Base-by-base conservation (phyloP, 345 rosid species). In the Adansonia digitata region DNA sequence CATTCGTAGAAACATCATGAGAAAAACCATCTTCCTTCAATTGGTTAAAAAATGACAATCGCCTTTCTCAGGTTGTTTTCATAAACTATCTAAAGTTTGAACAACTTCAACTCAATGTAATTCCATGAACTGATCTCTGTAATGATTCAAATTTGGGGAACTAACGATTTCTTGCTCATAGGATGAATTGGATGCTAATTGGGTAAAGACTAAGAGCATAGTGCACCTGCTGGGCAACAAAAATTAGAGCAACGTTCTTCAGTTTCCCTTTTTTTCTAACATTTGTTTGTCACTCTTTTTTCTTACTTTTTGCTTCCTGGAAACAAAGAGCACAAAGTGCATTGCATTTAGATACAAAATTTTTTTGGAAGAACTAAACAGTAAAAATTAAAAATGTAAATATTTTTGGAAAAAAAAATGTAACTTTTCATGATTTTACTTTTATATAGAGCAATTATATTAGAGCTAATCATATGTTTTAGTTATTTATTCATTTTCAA, bases 1-100 rank as follows among this genome's bases (percentile, higher is more conserved):
- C 86, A 45, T 88, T 87, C 0, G 90, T 79, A 64, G 15, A 59
- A 39, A 82, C 75, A 82, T 86, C 85, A 73, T 77, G 88, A 0
- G 60, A 63, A 77, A 84, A 80, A 20, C 85, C 84, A 63, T 51
- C 26, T 73, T 78, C 60, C 27, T 87, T 80, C 55, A 89, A 74
- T 64, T 82, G 82, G 40, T 20, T 8, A 17, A 91, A 81, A 52
- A 77, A 78, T 37, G 86, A 82, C 17, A 89, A 75, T n/a, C 20
- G 92, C 91, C n/a, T n/a, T 74, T 81, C 35, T 13, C 51, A 5
- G 94, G 94, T 59, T 90, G 83, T 70, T 80, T 69, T 40, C 75
- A 80, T 17, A 86, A 45, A 53, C 63, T 67, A 37, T 81, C 64
- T 62, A 91, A 79, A 40, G 64, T 34, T 42, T 85, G 63, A 40